phyloP scores from a whole-genome alignment of 495 filamentous ascomycete genomes.

The Durotheca rogersii region DNA sequence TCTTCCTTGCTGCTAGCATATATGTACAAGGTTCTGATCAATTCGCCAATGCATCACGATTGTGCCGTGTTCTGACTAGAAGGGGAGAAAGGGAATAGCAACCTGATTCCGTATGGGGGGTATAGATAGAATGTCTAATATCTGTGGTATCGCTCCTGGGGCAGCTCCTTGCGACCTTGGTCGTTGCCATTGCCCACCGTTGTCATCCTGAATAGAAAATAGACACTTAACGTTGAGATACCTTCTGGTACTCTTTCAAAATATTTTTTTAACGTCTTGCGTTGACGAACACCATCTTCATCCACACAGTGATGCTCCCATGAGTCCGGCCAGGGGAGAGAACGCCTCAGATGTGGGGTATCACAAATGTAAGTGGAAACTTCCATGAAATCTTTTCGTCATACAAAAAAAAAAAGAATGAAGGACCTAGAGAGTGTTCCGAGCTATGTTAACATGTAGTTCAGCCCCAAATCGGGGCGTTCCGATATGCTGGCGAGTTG shows the following conservation, averaged over 20 bases:
- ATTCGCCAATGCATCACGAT: not conserved
- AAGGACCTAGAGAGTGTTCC: not conserved
- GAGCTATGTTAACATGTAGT: not conserved
- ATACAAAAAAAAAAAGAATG: not conserved
- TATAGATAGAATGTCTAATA: constrained; percentile 25
- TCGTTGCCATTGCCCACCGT: constrained; percentile 25
- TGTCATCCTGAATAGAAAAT: constrained; percentile 25
- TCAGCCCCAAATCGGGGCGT: constrained; percentile 49
- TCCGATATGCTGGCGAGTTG: constrained; percentile 50
- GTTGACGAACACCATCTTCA: constrained; percentile 12
- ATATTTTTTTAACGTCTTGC: constrained; percentile 3
- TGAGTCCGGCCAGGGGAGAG: constrained; percentile 11
- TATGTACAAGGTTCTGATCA: constrained; percentile 11
- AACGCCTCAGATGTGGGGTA: constrained; percentile 30
- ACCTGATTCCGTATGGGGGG: constrained; percentile 21
- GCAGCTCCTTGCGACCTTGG: constrained; percentile 3
- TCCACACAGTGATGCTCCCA: not conserved
- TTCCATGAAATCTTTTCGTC: constrained; percentile 1
- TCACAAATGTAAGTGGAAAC: constrained; percentile 8
- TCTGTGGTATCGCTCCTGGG: constrained; percentile 26
- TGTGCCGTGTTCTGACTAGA: constrained; percentile 4
- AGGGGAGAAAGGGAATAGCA: not conserved
- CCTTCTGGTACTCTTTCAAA: not conserved
- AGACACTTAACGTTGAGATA: constrained; percentile 1
- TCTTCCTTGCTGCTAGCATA: constrained; percentile 17